Base-by-base conservation (phyloP, 2,329 filamentous ascomycete species). In the Aspergillus transmontanensis region DNA sequence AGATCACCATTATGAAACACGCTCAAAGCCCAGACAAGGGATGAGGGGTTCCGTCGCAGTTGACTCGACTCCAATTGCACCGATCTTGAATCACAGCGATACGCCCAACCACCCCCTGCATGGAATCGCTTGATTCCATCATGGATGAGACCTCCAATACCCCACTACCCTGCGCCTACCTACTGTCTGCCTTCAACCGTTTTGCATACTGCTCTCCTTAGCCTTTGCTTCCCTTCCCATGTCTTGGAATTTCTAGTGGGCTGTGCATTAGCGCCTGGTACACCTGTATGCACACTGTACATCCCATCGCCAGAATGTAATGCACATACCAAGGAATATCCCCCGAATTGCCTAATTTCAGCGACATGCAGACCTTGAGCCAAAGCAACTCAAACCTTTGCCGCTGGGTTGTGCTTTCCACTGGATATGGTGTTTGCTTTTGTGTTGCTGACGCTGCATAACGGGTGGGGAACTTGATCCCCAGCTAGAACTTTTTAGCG, bases 91-190 rank as follows among this genome's bases (percentile, higher is more conserved):
- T 26, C 51, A 11, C 11, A 21, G 51, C 51, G 51, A 39, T 39
- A 55, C 51, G 51, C 51, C 51, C 51, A 55, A 55, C 32, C 51
- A 36, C 51, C 32, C 48, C 51, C 32, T 55, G 51, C 51, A 55
- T 55, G 11, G 16, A 55, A 9, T 36, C 6, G 14, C 32, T 36
- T 28, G 34, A 32, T 53, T 34, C 26, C 28, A 32, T 53, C 50
- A 53, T 21, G 11, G n/a, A 55, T 21, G 3, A 5, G 32, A 12
- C 21, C 26, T 21, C n/a, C 19, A 32, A 26, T 34, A 36, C 30
- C 32, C 51, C 51, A 54, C 51, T 23, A 16, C 6, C 12, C n/a
- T 23, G n/a, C 34, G 2, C 21, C 28, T 53, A 28, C 50, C 28
- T 53, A 28, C n/a, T 28, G 45, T 48, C 21, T 48, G 45, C 14